Evolutionary conservation across 164 flowering plant genomes (phyloP), one percentile per base, ranked within the genome.

Genomic region (Vitis rotundifolia): DNA sequence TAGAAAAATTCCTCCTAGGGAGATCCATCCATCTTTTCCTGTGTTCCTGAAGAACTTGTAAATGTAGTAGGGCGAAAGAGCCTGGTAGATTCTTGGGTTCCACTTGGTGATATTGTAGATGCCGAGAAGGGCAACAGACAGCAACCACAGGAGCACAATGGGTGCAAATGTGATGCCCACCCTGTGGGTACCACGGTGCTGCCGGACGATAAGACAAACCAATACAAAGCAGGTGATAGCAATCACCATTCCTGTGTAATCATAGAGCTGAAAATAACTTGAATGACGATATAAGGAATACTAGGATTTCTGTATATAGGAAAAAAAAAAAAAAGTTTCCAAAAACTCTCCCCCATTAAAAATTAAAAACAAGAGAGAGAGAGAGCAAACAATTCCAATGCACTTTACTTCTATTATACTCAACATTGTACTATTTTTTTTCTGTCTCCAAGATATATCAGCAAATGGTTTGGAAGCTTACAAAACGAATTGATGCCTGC

Each of bases 21-120:
- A 82, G 59, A 78, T 70, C 91, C 90, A 87, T 51, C 93, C 93
- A 75, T 88, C 85, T 75, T 67, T 84, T 64, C 96, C 96, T 2
- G 89, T 85, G 55, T 63, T 70, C 62, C 56, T 78, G 51, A 91
- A 89, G 82, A 85, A 89, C 63, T 73, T 74, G 77, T 73, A 77
- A 13, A 86, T 82, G 68, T 88, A 91, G 71, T 78, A 64, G 52
- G 93, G 96, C 73, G 91, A 91, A 68, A 89, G 80, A 49, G 93
- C 96, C 59, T 11, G 67, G 61, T 63, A 82, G 16, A 89, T 76
- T 49, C 71, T 79, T 52, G 87, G 85, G 75, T 89, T 91, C 93
- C 96, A 91, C 56, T 28, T 22, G 56, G 85, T 68, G 66, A 83
- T 74, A 71, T 91, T 87, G 83, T 89, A 91, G 67, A 86, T 44